Base-by-base conservation (phyloP, 495 filamentous ascomycete species). In the Chaetomium tenue region DNA sequence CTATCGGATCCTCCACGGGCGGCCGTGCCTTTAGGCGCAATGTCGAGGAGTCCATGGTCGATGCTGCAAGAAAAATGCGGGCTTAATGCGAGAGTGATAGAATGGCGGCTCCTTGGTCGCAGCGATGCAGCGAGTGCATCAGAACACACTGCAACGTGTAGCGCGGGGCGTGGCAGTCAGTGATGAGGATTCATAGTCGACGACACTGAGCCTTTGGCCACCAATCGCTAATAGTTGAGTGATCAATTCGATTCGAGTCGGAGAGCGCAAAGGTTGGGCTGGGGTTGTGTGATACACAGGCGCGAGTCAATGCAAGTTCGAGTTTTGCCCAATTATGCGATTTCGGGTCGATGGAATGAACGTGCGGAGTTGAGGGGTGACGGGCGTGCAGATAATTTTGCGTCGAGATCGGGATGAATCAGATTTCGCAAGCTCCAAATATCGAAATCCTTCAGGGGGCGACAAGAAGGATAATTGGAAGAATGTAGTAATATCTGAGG, bases 1-100 rank as follows among this genome's bases (percentile, higher is more conserved):
- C 93, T 42, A 92, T 81, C 22, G 79, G 76, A 47, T 84, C 84
- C 58, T 89, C 82, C 20, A 80, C 80, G 50, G 80, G 76, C 64
- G 78, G 82, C 57, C 80, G 81, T 54, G 78, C 72, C 71, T 84
- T 86, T 20, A 86, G 73, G 15, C 81, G 85, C 68, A 85, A 73
- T 39, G 83, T 75, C 65, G 60, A 62, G 25, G 60, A 62, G 40
- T 89, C 82, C 87, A 89, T 87, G 62, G 68, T 46, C 25, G 48
- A n/a, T 56, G 60, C 51, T 65, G 56, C 57, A 56, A 37, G 9
- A 28, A 48, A 30, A 20, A 26, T 51, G 58, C 46, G 46, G 8
- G 64, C 40, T 13, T 37, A 23, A 26, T 37, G 48, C 46, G 28
- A 13, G 26, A 57, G 46, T 30, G n/a, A 39, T 52, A 44, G 40